Evolutionary conservation across 352 stramenopile genomes (phyloP), one percentile per base, ranked within the genome.

Genomic region (Pythium folliculosum): DNA sequence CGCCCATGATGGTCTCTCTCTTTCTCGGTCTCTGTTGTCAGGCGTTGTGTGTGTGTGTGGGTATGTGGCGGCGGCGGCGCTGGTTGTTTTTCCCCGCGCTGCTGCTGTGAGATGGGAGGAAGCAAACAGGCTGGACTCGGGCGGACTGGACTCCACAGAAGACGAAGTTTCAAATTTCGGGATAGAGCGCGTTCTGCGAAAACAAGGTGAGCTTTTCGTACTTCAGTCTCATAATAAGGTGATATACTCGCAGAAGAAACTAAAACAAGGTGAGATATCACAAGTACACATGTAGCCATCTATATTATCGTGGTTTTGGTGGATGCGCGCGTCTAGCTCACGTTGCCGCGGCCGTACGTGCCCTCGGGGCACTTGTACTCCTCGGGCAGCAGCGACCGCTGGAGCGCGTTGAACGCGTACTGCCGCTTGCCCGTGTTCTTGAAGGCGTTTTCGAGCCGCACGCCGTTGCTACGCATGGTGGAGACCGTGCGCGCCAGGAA

Each of bases 301-400:
- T 60, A 60, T 38, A 44, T 23, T 57, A 16, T n/a, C 9, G n/a
- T 40, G 27, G 23, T 27, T 30, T 22, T 23, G 37, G 19, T 19
- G 23, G 16, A 0, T 21, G 10, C 1, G 3, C 13, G 12, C 12
- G 9, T 21, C 53, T 74, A 92, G 56, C 84, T 92, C 48, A 90
- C 80, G 61, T 92, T 90, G 43, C 84, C 86, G 21, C 81, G 82
- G 30, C 85, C 87, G 56, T 91, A 95, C 2, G 87, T 95, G 61
- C 87, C 87, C 65, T 95, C 87, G 30, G 86, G 86, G 77, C 86
- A 95, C 35, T 86, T 80, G 65, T 95, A 95, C 62, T 94, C 86
- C 58, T 94, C 86, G 0, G 88, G 88, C n/a, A 95, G 73, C 30
- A 94, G 64, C 45, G 86, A 93, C 10, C 86, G 81, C 64, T 95